Conservation (phyloP, 208 protist species). For the Porcisia hertigi region DNA sequence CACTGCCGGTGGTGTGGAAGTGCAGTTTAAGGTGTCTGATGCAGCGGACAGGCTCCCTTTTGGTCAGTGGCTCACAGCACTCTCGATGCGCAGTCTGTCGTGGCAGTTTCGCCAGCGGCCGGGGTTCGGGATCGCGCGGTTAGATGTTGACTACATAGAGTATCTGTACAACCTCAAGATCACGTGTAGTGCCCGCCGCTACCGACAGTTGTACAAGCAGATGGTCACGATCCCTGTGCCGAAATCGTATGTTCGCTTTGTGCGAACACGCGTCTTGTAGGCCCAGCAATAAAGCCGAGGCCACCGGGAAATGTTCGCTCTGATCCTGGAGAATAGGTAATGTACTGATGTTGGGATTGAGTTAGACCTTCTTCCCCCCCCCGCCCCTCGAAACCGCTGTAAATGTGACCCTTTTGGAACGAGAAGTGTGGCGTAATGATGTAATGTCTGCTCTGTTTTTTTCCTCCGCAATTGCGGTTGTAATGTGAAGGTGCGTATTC, state of each 20-base stretch:
- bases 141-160: slow-evolving; percentile 83
- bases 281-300: slow-evolving; percentile 12
- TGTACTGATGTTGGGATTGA: not conserved
- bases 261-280: slow-evolving; percentile 45
- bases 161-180: slow-evolving; percentile 81
- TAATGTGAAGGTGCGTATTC: not conserved
- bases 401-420: not conserved
- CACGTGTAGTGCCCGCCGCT: slow-evolving; percentile 50
- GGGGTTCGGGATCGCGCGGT: slow-evolving; percentile 39
- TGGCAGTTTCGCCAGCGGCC: slow-evolving; percentile 67
- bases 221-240: slow-evolving; percentile 53
- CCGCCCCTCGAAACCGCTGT: not conserved
- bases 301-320: not conserved
- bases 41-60: slow-evolving; percentile 50
- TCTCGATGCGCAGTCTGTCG: slow-evolving; percentile 73
- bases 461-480: not conserved
- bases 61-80: slow-evolving; percentile 73
- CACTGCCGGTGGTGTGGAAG: slow-evolving; percentile 40
- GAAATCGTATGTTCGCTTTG: slow-evolving; percentile 63
- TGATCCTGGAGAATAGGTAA: not conserved
- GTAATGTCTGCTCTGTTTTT: not conserved
- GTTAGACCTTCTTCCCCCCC: not conserved
- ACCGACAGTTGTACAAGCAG: slow-evolving; percentile 64
- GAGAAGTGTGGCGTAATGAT: not conserved
- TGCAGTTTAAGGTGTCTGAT: slow-evolving; percentile 55